Evolutionary conservation across 495 filamentous ascomycete genomes (phyloP).

Genomic region (Evernia prunastri): DNA sequence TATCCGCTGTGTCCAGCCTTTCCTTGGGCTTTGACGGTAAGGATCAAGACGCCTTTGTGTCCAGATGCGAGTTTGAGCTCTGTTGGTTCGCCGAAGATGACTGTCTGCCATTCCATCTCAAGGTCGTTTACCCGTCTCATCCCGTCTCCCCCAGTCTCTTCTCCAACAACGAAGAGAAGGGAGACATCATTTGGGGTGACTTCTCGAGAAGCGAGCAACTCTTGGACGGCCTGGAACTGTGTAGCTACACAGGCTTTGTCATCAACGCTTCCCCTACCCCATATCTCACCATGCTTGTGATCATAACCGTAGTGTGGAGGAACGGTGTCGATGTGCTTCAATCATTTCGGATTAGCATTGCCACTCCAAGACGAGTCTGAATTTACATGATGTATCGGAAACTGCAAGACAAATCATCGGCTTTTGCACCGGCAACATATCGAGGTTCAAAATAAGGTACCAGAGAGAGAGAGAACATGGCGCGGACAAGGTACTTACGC

Average conservation of each 20-base stretch:
- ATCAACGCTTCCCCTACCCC: slow-evolving; percentile 80
- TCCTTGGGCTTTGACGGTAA: slow-evolving; percentile 59
- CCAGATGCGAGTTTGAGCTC: slow-evolving; percentile 78
- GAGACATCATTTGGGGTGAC: slow-evolving; percentile 44
- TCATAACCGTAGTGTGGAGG: slow-evolving; percentile 58
- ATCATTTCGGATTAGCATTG: neutral
- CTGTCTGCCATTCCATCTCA: slow-evolving; percentile 49
- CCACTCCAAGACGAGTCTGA: neutral
- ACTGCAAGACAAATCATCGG: neutral
- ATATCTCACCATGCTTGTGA: slow-evolving; percentile 46
- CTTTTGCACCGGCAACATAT: neutral
- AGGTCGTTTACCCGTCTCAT: slow-evolving; percentile 61
- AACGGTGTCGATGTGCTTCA: slow-evolving; percentile 60
- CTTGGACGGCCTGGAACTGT: slow-evolving; percentile 60
- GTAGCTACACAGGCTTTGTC: slow-evolving; percentile 84
- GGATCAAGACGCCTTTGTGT: slow-evolving; percentile 74
- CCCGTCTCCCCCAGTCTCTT: slow-evolving; percentile 76
- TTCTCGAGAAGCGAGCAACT: slow-evolving; percentile 46
- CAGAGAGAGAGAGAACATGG: neutral
- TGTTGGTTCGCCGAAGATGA: slow-evolving; percentile 89
- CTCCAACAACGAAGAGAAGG: slow-evolving; percentile 84
- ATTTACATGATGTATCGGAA: too few relatives aligned
- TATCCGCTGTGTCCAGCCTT: slow-evolving; percentile 86
- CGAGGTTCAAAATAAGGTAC: neutral
- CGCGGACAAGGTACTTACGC: slow-evolving; percentile 20